Conservation (phyloP, 345 rosid species). For the Eutrema heterophyllum region DNA sequence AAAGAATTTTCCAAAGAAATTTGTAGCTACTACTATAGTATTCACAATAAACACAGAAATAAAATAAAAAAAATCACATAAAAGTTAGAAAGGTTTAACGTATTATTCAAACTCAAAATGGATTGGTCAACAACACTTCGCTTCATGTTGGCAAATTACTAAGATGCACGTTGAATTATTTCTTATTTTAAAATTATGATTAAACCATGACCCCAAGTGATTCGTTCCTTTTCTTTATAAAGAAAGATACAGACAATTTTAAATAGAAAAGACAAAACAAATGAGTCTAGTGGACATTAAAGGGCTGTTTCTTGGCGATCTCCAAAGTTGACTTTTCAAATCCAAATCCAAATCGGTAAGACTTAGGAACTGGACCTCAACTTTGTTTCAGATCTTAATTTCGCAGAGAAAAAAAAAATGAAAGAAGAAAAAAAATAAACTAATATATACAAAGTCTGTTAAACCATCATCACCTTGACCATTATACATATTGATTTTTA, state of each 20-base stretch:
- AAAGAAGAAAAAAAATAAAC: background rate
- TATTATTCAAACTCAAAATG: conserved; percentile 11
- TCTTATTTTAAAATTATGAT: background rate
- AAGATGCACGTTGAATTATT: conserved; percentile 27
- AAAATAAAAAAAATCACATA: background rate
- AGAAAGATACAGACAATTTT: background rate
- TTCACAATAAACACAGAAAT: background rate
- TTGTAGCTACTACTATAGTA: background rate
- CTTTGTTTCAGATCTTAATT: conserved; percentile 24
- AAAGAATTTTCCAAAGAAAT: background rate
- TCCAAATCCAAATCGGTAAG: conserved; percentile 11
- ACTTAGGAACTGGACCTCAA: conserved; percentile 16
- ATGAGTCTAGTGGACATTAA: conserved; percentile 16
- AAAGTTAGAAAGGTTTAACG: background rate
- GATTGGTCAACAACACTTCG: background rate
- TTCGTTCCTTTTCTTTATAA: background rate
- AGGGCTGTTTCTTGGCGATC: conserved; percentile 8
- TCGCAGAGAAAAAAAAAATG: background rate
- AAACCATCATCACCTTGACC: conserved; percentile 18
- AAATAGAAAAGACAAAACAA: background rate
- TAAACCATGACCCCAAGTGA: background rate
- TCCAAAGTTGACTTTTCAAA: conserved; percentile 30
- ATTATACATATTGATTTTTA: conserved; percentile 2
- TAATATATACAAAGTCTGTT: conserved; percentile 16
- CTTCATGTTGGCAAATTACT: conserved; percentile 16